phyloP scores from a whole-genome alignment of 306 rosid genomes.

The Lathyrus sativus region DNA sequence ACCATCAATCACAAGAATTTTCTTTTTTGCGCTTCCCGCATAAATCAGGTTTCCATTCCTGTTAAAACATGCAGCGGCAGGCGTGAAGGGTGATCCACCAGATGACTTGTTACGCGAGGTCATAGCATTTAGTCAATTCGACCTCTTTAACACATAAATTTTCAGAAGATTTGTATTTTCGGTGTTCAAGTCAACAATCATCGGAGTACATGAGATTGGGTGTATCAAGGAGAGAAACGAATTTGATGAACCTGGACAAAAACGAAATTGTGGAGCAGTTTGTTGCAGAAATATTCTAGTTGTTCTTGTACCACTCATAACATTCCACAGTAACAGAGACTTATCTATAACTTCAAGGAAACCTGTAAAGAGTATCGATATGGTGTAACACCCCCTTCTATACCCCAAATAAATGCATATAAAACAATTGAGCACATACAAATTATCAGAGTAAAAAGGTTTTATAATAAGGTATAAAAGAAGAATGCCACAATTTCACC shows the following conservation, averaged over 20 bases:
- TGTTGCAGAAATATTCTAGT: slow-evolving; percentile 64
- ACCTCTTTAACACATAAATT: slow-evolving; percentile 64
- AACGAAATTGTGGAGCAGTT: slow-evolving; percentile 81
- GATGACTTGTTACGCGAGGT: slow-evolving; percentile 64
- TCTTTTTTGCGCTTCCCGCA: slow-evolving; percentile 92
- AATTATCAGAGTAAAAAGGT: too few relatives aligned
- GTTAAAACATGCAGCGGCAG: slow-evolving; percentile 93
- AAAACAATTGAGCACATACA: too few relatives aligned
- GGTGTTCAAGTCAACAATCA: slow-evolving; percentile 76
- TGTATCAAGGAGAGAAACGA: slow-evolving; percentile 85
- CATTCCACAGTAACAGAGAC: slow-evolving; percentile 83
- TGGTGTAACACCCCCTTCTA: too few relatives aligned
- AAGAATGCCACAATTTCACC: too few relatives aligned
- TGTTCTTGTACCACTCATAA: slow-evolving; percentile 65
- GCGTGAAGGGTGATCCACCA: slow-evolving; percentile 73
- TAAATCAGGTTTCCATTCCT: slow-evolving; percentile 76
- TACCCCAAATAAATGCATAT: too few relatives aligned
- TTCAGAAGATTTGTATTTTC: slow-evolving; percentile 71
- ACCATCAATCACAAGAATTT: slow-evolving; percentile 74
- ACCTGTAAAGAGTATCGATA: too few relatives aligned
- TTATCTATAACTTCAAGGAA: too few relatives aligned
- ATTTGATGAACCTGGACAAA: slow-evolving; percentile 79
- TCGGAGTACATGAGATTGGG: slow-evolving; percentile 90
- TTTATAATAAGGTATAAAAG: too few relatives aligned
- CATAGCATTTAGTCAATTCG: slow-evolving; percentile 48